Base-by-base conservation (phyloP, 176 grass and related monocot genomes). In the Cenchrus fungigraminus region DNA sequence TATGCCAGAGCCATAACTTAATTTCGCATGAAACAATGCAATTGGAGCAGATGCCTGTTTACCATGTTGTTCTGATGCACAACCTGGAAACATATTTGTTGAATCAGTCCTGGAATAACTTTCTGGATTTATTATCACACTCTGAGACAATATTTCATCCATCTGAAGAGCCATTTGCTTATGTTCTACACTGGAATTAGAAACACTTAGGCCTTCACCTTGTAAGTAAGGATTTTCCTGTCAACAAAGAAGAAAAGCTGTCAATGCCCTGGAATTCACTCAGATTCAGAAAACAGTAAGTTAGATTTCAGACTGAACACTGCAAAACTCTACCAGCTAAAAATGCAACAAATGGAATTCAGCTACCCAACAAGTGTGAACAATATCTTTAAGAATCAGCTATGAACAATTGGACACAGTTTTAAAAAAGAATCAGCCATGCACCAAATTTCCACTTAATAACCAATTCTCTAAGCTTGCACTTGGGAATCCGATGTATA, bases 221-320 rank as follows among this genome's bases (percentile, higher is more conserved):
- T 86, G 61, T 22, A 86, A 74, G 34, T 45, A 74, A 86, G 52
- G 57, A 86, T 66, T 74, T 86, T 78, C 83, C 90, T 92, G 86
- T 34, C 53, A 86, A 69, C 60, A 82, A 92, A 85, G 37, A 49
- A 62, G 42, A 79, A n/a, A 73, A 78, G 60, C 19, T 60, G 34
- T 83, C 55, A 74, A 32, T 74, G 42, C 34, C 45, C 62, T 64
- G 59, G 32, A 64, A 83, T n/a, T 80, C 53, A 77, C 32, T 55
- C 71, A 42, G 10, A 32, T 56, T 34, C 43, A 81, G 34, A 80
- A 80, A 81, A 85, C 67, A 85, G 13, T n/a, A 75, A 67, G 40
- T 50, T 40, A 75, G 31, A 73, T 29, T 58, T 19, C 76, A 73
- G 49, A 74, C 25, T 61, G 74, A 43, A 73, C 43, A 83, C 32